A percentile compares a stretch with the other conserved stretches of the same genome.
These are phyloP conservation scores for Aspergillus ochraceoroseus DNA, from an alignment of 2,329 filamentous ascomycete genomes.

Conservation along the genomic window DNA sequence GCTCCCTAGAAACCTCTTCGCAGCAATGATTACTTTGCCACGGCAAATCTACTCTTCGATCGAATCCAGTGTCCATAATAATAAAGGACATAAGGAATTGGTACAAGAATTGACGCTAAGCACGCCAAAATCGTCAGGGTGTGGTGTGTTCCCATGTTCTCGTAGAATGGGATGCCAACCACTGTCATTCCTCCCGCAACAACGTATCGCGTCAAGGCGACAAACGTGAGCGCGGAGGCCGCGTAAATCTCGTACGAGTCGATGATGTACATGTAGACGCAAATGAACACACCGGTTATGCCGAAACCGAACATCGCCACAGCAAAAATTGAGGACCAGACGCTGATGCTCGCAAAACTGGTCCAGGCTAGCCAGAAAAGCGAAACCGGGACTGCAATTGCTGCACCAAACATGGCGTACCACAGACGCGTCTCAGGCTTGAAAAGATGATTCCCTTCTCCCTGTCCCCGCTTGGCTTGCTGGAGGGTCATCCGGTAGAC, in stretches of 20 bases:
- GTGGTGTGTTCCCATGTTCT: conserved; percentile 37
- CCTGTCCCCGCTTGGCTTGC: conserved; percentile 6
- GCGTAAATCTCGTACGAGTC: conserved; percentile 52
- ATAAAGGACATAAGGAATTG: too few relatives aligned
- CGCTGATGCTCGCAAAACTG: conserved; percentile 35
- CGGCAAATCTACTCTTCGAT: too few relatives aligned
- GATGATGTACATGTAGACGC: conserved; percentile 53
- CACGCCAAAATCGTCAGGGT: conserved; percentile 38
- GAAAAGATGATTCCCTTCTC: too few relatives aligned
- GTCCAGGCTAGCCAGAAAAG: conserved; percentile 60
- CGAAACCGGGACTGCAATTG: conserved; percentile 48
- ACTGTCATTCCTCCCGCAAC: conserved; percentile 35
- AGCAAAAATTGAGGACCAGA: conserved; percentile 49
- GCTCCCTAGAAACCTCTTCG: too few relatives aligned
- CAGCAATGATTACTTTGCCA: too few relatives aligned
- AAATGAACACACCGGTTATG: conserved; percentile 47
- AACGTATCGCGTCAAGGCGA: conserved; percentile 41
- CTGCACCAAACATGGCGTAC: conserved; percentile 50
- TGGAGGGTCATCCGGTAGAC: conserved; percentile 42
- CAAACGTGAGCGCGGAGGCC: conserved; percentile 44
- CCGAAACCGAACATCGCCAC: conserved; percentile 51
- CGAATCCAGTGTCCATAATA: too few relatives aligned
- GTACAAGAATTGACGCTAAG: too few relatives aligned
- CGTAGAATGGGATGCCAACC: conserved; percentile 34
- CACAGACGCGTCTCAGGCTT: conserved; percentile 52